Conservation (phyloP, 768 basidiomycete species). For the Leccinum uliginosum region DNA sequence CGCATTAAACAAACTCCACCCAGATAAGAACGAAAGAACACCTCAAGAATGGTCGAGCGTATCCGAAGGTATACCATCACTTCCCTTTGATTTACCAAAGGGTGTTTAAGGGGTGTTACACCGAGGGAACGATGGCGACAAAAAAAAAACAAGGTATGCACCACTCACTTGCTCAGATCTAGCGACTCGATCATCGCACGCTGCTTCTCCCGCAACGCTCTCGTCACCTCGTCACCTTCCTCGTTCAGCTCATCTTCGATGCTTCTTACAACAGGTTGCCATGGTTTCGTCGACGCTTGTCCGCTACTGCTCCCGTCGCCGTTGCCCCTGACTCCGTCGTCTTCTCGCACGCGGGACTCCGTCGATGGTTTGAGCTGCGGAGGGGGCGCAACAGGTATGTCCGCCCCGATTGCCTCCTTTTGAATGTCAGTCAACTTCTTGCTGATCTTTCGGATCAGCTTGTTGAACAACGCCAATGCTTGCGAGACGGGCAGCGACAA, state of each 20-base stretch:
- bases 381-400: constrained; percentile 45
- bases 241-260: constrained; percentile 71
- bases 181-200: constrained; percentile 83
- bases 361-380: constrained; percentile 8
- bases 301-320: constrained; percentile 2
- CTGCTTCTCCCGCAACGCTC: constrained; percentile 60
- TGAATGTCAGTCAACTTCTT: constrained; percentile 73
- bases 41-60: neutral
- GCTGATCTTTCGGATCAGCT: constrained; percentile 81
- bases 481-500: constrained; percentile 83
- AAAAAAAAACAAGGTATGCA: neutral
- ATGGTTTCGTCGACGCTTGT: constrained; percentile 17
- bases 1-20: neutral
- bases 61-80: neutral
- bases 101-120: constrained; percentile 8
- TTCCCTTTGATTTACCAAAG: neutral
- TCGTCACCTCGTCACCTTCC: constrained; percentile 67
- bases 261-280: constrained; percentile 42
- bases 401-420: constrained; percentile 68
- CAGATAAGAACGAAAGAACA: neutral
- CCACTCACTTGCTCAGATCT: constrained; percentile 79
- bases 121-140: neutral
- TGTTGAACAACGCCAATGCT: constrained; percentile 84
- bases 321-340: constrained; percentile 2
- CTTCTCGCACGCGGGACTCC: constrained; percentile 13